Evolutionary conservation across 2,329 filamentous ascomycete genomes (phyloP).

Genomic region (Setomelanomma holmii): DNA sequence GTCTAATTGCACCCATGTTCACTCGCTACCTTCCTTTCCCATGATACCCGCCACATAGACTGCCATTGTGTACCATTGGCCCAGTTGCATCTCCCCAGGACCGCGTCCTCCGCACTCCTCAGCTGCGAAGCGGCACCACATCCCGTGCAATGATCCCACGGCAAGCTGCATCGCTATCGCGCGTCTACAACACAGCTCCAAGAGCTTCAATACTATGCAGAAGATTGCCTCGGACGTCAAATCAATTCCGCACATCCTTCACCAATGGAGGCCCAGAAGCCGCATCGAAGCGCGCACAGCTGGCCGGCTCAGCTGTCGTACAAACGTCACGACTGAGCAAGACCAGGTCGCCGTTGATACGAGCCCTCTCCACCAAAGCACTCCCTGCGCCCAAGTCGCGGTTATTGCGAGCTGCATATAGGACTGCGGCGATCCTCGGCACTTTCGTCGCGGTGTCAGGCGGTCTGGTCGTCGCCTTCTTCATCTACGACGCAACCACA

Average conservation of each 20-base stretch:
- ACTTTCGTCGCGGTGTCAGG: constrained; percentile 76
- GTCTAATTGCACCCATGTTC: neutral
- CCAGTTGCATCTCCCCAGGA: constrained; percentile 12
- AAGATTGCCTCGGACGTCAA: constrained; percentile 14
- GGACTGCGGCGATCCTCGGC: constrained; percentile 74
- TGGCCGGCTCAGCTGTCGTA: constrained; percentile 24
- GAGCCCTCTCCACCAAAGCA: constrained; percentile 39
- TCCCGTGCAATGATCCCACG: constrained; percentile 37
- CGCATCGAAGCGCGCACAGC: constrained; percentile 29
- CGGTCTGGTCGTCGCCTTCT: constrained; percentile 78
- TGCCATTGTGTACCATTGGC: constrained; percentile 1
- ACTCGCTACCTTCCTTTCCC: neutral
- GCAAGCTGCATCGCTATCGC: constrained; percentile 39
- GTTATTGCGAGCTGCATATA: constrained; percentile 65
- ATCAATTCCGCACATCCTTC: constrained; percentile 33
- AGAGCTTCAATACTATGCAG: constrained; percentile 22
- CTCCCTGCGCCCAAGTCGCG: constrained; percentile 42
- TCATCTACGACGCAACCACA: constrained; percentile 90
- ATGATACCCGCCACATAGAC: neutral
- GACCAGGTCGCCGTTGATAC: constrained; percentile 24
- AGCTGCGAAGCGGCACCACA: constrained; percentile 8
- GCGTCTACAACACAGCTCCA: constrained; percentile 26
- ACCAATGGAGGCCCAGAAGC: constrained; percentile 33
- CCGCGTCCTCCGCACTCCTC: neutral
- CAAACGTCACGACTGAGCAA: constrained; percentile 25